phyloP scores from a whole-genome alignment of 2,329 filamentous ascomycete species.

The Phoma sp. region DNA sequence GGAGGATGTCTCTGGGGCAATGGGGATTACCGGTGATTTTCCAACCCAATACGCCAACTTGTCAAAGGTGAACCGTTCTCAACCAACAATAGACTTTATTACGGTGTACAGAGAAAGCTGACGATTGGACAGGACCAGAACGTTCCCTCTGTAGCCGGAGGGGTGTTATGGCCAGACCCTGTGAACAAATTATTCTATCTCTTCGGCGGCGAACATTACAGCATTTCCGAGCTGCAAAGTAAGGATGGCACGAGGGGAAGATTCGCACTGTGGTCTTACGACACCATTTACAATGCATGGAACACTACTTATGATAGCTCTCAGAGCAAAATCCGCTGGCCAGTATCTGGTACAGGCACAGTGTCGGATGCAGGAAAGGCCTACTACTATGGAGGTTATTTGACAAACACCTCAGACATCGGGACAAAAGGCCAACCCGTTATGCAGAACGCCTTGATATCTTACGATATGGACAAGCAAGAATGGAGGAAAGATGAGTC shows the following conservation, averaged over 20 bases:
- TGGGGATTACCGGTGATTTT: neutral
- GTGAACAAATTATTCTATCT: constrained; percentile 66
- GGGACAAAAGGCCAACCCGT: constrained; percentile 26
- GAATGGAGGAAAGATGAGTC: constrained; percentile 58
- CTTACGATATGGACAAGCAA: constrained; percentile 60
- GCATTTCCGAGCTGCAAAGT: constrained; percentile 40
- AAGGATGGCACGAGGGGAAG: too few relatives aligned
- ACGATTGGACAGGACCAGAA: constrained; percentile 51
- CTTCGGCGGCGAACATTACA: constrained; percentile 62
- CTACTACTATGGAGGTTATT: constrained; percentile 67
- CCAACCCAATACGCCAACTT: neutral
- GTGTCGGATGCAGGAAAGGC: constrained; percentile 38
- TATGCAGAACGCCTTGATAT: constrained; percentile 56
- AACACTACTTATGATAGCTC: constrained; percentile 44
- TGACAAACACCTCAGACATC: constrained; percentile 57
- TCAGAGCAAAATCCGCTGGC: constrained; percentile 14
- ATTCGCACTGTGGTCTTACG: constrained; percentile 57
- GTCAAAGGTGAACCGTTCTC: neutral
- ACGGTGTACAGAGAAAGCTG: too few relatives aligned
- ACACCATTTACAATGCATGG: constrained; percentile 62
- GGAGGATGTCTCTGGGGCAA: neutral
- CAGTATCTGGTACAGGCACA: constrained; percentile 18
- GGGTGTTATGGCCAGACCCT: constrained; percentile 62
- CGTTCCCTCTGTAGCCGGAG: constrained; percentile 55
- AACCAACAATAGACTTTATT: neutral